A percentile compares a stretch with the other conserved stretches of the same genome.
Evolutionary conservation across 148 eudicot genomes (phyloP).

Genomic region (Arctostaphylos glauca): DNA sequence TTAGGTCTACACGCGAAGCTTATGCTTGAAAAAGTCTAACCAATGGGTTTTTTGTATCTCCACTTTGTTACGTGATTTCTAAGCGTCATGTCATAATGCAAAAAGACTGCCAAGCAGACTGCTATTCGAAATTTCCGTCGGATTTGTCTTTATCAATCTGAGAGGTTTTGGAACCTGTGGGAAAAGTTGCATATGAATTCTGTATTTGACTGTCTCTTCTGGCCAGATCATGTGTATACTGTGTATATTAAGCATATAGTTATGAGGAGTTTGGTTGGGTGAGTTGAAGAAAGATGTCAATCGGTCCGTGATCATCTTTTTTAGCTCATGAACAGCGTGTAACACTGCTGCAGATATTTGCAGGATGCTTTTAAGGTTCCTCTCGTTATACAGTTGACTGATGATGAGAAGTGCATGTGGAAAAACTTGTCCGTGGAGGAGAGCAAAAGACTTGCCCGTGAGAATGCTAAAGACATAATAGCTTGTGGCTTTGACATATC

Average conservation of each 20-base stretch:
- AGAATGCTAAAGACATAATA: conserved; percentile 96
- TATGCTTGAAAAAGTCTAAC: neutral
- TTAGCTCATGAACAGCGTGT: neutral
- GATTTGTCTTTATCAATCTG: neutral
- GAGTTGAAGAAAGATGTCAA: neutral
- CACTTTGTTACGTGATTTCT: neutral
- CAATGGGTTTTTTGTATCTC: neutral
- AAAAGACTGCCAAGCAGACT: neutral
- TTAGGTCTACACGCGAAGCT: neutral
- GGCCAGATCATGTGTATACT: neutral
- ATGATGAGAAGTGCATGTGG: conserved; percentile 99
- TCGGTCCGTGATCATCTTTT: neutral
- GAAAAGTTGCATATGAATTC: neutral
- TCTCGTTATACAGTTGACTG: conserved; percentile 89
- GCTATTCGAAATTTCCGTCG: neutral
- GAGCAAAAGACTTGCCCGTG: conserved; percentile 92
- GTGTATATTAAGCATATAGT: neutral
- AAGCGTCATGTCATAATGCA: neutral
- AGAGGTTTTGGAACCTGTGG: neutral
- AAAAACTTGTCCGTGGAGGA: conserved; percentile 89
- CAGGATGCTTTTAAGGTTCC: conserved; percentile 99
- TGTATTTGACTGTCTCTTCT: no score
- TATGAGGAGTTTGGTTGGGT: neutral
- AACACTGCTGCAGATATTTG: conserved; percentile 64
- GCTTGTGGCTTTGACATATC: conserved; percentile 96